phyloP scores from a whole-genome alignment of 495 filamentous ascomycete species.

The Lentithecium fluviatile region DNA sequence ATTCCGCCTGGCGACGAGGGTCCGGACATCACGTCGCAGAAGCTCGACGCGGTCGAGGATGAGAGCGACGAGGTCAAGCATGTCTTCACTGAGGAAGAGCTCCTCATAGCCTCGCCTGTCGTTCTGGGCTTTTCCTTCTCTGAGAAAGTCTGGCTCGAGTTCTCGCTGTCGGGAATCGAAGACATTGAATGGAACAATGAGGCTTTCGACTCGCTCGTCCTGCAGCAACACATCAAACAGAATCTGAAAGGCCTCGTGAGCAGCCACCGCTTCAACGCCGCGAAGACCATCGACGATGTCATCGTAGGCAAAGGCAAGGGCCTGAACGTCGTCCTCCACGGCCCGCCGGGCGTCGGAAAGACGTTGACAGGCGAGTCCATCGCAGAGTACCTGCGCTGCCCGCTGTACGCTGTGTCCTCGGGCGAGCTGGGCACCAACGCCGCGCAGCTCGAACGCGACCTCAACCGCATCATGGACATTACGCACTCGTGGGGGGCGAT shows the following conservation, averaged over 20 bases:
- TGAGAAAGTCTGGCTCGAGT: slow-evolving; percentile 91
- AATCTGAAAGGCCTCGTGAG: slow-evolving; percentile 80
- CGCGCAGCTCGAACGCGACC: slow-evolving; percentile 70
- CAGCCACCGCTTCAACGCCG: slow-evolving; percentile 76
- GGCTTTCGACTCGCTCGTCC: slow-evolving; percentile 76
- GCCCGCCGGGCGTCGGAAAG: slow-evolving; percentile 84
- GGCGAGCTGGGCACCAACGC: slow-evolving; percentile 82
- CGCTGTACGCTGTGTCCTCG: slow-evolving; percentile 80
- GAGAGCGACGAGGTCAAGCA: slow-evolving; percentile 46
- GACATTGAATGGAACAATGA: slow-evolving; percentile 80
- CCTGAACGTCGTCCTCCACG: slow-evolving; percentile 73
- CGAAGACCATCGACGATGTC: slow-evolving; percentile 79
- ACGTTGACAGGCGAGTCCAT: slow-evolving; percentile 88
- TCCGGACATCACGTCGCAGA: slow-evolving; percentile 63
- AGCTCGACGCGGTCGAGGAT: slow-evolving; percentile 55
- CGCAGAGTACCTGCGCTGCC: slow-evolving; percentile 75
- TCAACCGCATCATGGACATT: slow-evolving; percentile 83
- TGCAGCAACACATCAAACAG: slow-evolving; percentile 71
- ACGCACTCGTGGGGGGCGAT: slow-evolving; percentile 81
- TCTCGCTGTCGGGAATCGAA: slow-evolving; percentile 76
- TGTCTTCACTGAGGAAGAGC: slow-evolving; percentile 79
- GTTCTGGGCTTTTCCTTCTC: slow-evolving; percentile 90
- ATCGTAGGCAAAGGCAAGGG: slow-evolving; percentile 78
- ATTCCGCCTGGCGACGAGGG: slow-evolving; percentile 62
- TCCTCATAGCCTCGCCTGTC: slow-evolving; percentile 84